Conservation (phyloP, 306 rosid genomes). For the Quercus variabilis region DNA sequence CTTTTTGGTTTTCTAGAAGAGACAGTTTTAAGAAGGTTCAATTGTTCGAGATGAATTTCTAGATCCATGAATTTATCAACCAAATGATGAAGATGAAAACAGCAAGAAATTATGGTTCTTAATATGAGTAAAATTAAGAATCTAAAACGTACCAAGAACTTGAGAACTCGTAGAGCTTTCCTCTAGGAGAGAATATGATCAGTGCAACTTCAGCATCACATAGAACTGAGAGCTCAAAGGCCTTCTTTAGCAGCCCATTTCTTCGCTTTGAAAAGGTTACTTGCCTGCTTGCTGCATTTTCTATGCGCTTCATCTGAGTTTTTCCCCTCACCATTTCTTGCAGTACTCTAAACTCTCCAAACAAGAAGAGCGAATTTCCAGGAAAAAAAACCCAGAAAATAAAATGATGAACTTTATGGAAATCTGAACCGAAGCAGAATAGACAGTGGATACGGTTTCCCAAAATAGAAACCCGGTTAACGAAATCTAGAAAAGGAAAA, state of each 20-base stretch:
- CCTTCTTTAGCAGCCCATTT: constrained; percentile 83
- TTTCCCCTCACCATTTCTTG: constrained; percentile 79
- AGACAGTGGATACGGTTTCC: constrained; percentile 13
- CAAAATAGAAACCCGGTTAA: constrained; percentile 21
- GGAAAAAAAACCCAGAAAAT: constrained; percentile 1
- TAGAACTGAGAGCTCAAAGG: constrained; percentile 89
- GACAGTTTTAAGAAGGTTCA: neutral
- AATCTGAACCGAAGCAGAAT: constrained; percentile 18
- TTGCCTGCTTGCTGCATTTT: constrained; percentile 83
- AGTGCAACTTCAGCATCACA: constrained; percentile 97
- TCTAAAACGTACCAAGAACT: constrained; percentile 55
- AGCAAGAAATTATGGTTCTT: neutral
- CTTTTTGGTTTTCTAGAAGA: neutral
- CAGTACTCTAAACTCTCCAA: neutral
- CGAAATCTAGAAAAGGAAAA: neutral
- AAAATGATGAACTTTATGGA: neutral
- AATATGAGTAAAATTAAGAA: neutral
- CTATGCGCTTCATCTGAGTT: constrained; percentile 91
- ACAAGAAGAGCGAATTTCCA: neutral
- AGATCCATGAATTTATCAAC: neutral
- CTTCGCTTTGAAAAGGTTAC: constrained; percentile 88
- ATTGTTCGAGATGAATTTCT: neutral
- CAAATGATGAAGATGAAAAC: neutral
- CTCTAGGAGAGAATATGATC: constrained; percentile 76
- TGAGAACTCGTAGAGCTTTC: constrained; percentile 86